Conservation (phyloP, 176 grass and related monocot genomes). For the Triticum dicoccoides region DNA sequence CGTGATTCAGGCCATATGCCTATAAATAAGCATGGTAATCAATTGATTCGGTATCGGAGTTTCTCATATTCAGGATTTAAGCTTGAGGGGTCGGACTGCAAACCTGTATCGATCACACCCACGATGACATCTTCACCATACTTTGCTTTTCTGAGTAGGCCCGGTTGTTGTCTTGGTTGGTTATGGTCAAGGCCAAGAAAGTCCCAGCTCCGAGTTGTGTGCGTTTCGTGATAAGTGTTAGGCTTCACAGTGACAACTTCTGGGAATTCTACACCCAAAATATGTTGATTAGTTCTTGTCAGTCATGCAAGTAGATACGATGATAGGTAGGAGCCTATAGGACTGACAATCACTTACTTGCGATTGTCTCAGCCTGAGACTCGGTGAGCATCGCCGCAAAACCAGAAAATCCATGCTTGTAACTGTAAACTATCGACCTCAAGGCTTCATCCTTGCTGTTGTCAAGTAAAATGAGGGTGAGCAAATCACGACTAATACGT, state of each 20-base stretch:
- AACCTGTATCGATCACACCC: constrained; percentile 36
- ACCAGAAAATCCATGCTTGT: too few species aligned
- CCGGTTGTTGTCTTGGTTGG: background rate
- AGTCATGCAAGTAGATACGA: too few species aligned
- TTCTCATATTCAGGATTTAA: background rate
- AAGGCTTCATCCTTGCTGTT: too few species aligned
- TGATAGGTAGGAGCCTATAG: background rate
- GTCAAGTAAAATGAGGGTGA: too few species aligned
- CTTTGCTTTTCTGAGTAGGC: constrained; percentile 13
- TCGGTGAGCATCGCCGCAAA: too few species aligned
- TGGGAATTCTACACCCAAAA: background rate
- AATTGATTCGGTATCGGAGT: background rate
- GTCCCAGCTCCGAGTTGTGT: constrained; percentile 47
- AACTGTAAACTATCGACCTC: too few species aligned
- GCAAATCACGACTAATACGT: too few species aligned
- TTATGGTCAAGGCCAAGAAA: constrained; percentile 17
- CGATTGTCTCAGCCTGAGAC: too few species aligned
- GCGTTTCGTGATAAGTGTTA: background rate
- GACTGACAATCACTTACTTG: too few species aligned
- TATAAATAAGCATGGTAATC: background rate
- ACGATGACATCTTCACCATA: constrained; percentile 50
- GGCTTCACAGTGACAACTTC: constrained; percentile 34
- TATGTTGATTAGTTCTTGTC: background rate
- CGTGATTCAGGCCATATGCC: constrained; percentile 66
- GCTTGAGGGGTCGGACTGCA: background rate